Evolutionary conservation across 139 green algal species (phyloP).

Genomic region (Chloropicon primus): DNA sequence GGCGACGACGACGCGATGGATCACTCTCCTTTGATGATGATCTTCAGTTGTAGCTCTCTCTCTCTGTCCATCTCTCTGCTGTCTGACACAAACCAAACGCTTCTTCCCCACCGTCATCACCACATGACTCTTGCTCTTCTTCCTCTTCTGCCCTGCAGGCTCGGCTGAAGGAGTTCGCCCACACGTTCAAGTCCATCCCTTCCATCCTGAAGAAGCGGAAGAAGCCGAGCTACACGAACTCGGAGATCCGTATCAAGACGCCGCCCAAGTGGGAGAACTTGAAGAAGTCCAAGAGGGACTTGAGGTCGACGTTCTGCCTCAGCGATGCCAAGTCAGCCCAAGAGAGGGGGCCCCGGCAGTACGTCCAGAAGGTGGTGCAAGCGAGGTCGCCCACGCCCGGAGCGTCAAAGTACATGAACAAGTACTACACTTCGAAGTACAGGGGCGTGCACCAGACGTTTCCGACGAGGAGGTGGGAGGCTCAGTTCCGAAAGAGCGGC

Average conservation of each 20-base stretch:
- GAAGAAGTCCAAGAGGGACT: background rate
- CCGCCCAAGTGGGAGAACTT: background rate
- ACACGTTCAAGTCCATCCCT: background rate
- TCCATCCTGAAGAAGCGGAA: background rate
- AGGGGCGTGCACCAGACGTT: conserved; percentile 82
- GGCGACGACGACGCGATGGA: too few species aligned
- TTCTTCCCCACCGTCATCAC: too few species aligned
- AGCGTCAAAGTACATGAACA: background rate
- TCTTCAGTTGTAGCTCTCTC: background rate
- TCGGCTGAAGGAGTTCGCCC: background rate
- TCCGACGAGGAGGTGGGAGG: conserved; percentile 63
- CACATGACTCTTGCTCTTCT: too few species aligned
- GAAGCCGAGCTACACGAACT: background rate
- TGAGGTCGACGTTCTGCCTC: background rate
- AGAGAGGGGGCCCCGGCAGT: background rate
- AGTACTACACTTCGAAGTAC: conserved; percentile 60
- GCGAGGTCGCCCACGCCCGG: background rate
- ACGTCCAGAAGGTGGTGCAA: background rate
- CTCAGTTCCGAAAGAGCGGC: conserved; percentile 40
- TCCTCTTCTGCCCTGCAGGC: background rate
- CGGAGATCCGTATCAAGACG: background rate
- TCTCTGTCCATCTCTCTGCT: background rate
- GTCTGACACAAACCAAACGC: too few species aligned
- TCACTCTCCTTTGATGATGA: too few species aligned
- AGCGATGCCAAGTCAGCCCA: background rate